Base-by-base conservation (phyloP, 177 flowering plant species). In the Vitis hybrid region DNA sequence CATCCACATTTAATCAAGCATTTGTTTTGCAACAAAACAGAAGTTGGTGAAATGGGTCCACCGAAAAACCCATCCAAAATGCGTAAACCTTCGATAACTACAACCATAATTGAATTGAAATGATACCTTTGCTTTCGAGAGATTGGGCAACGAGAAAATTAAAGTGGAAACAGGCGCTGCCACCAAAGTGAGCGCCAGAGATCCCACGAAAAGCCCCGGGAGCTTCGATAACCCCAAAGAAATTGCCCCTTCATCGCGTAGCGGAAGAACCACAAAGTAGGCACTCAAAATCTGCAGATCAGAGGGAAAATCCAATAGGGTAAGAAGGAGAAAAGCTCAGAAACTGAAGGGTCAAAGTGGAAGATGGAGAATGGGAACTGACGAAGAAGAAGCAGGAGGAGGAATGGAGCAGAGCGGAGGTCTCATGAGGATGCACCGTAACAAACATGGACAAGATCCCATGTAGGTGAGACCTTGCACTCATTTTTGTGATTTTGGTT, bases 201-300 rank as follows among this genome's bases (percentile, higher is more conserved):
- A 95, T 54, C 97, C 99, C 66, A 93, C 72, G 68, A 95, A 93
- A 7, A 95, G 87, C 5, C 81, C 86, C 0, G 99, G 99, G 13
- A 95, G 86, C 52, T 88, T 89, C 15, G 84, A 86, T 30, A 95
- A 72, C 23, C 99, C 99, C 56, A 95, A 72, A 0, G 99, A 93
- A 60, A 95, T 90, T 2, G 99, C 99, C 6, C 98, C 98, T 73
- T 95, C 99, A 65, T 95, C 99, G 9, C 99, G 90, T 69, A 95
- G 82, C 2, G 99, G 99, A 57, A 95, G 88, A 56, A 95, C 88
- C 62, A 91, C 89, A 65, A 95, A 95, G 67, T 95, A 95, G 0
- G 99, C 96, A 70, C 97, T 86, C 80, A 95, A 80, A 56, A 95
- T 89, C 99, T 95, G 87, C 74, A 73, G 30, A 60, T 11, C 4